Conservation (phyloP, 2,329 filamentous ascomycete genomes). For the Paecilomyces sp. region DNA sequence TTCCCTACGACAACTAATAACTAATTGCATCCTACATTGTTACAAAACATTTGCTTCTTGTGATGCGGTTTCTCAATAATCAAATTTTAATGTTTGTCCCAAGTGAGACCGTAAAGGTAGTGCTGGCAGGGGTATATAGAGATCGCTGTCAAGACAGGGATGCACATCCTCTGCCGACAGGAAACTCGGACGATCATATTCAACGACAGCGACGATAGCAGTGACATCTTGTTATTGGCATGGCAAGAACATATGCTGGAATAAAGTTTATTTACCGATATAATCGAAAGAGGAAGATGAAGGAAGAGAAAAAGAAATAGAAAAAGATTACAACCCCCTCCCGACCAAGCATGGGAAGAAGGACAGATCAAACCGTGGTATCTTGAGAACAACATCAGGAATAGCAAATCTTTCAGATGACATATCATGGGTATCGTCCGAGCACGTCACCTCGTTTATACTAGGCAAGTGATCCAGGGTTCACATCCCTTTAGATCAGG, state of each 20-base stretch:
- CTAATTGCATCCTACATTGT: neutral
- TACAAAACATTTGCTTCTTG: neutral
- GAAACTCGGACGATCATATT: neutral
- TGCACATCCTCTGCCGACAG: neutral
- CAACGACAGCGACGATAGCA: neutral
- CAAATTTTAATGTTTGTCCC: neutral
- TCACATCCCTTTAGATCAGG: constrained; percentile 37
- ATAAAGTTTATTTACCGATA: neutral
- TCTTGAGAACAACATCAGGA: constrained; percentile 7
- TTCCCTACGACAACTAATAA: no score
- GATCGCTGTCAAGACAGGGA: neutral
- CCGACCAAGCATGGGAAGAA: neutral
- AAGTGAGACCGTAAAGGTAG: neutral
- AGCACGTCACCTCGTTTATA: neutral
- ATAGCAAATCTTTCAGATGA: constrained; percentile 4
- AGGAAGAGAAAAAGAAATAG: no score
- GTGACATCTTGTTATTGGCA: neutral
- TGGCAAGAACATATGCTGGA: neutral
- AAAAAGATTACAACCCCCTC: neutral
- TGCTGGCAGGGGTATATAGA: neutral
- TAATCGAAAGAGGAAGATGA: neutral
- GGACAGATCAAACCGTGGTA: constrained; percentile 5
- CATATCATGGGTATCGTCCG: neutral
- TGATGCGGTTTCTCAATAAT: neutral
- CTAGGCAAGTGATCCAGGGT: neutral